Evolutionary conservation across 345 rosid genomes (phyloP).

Genomic region (Eucalyptus tenuipes): DNA sequence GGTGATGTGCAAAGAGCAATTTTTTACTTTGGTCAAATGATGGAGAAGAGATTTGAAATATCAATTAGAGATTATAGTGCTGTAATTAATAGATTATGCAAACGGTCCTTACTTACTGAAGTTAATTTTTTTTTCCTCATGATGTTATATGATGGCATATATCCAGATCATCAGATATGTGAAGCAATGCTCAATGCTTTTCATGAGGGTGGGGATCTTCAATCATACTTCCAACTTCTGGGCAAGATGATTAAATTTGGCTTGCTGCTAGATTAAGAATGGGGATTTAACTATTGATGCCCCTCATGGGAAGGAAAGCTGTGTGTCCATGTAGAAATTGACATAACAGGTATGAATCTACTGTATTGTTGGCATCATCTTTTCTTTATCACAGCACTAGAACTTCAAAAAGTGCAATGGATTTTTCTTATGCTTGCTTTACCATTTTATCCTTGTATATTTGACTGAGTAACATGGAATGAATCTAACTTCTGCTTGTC

Average conservation of each 20-base stretch:
- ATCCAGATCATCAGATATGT: slow-evolving; percentile 53
- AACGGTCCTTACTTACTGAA: slow-evolving; percentile 19
- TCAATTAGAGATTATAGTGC: slow-evolving; percentile 59
- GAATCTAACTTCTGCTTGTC: background rate
- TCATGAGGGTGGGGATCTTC: slow-evolving; percentile 10
- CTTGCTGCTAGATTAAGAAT: slow-evolving; percentile 9
- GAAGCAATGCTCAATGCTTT: slow-evolving; percentile 31
- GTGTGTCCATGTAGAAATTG: background rate
- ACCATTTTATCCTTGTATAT: background rate
- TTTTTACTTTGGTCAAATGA: slow-evolving; percentile 31
- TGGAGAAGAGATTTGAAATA: slow-evolving; percentile 45
- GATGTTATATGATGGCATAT: slow-evolving; percentile 45
- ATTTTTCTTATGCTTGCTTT: background rate
- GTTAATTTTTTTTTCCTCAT: slow-evolving; percentile 33
- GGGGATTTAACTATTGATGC: background rate
- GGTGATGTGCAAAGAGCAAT: slow-evolving; percentile 38
- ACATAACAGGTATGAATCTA: background rate
- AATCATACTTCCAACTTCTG: slow-evolving; percentile 19
- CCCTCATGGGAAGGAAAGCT: background rate
- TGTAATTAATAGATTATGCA: slow-evolving; percentile 63
- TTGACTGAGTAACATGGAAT: background rate
- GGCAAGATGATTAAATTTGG: slow-evolving; percentile 42
- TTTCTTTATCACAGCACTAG: background rate
- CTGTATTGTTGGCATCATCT: background rate
- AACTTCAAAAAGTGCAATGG: background rate